These are phyloP conservation scores for Blastosporella zonata DNA, from an alignment of 1,284 basidiomycete species.

Conservation along the genomic window DNA sequence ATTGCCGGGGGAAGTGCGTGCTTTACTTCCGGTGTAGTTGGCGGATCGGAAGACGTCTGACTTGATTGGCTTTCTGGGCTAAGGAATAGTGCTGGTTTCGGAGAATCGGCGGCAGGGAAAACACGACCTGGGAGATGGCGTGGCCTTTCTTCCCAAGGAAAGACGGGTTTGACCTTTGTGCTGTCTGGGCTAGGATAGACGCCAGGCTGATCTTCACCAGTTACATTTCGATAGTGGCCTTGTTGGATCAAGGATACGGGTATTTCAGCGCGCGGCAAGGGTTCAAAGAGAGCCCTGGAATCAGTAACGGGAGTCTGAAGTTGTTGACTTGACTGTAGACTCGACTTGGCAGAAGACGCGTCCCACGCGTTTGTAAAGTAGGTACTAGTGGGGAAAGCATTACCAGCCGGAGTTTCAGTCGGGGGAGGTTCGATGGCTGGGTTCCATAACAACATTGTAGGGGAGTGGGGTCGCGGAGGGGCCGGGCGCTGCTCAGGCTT, in stretches of 20 bases:
- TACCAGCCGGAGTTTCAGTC: conserved; percentile 46
- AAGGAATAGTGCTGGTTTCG: conserved; percentile 51
- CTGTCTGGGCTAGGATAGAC: conserved; percentile 62
- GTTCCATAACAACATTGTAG: conserved; percentile 66
- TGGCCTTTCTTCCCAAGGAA: conserved; percentile 87
- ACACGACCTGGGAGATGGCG: conserved; percentile 66
- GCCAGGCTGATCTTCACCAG: conserved; percentile 38
- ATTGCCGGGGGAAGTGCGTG: conserved; percentile 24
- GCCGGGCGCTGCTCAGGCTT: conserved; percentile 20
- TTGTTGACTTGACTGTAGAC: conserved; percentile 32
- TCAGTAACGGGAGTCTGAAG: conserved; percentile 30
- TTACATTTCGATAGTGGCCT: conserved; percentile 63
- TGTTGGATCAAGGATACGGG: conserved; percentile 58
- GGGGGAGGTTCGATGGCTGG: conserved; percentile 73
- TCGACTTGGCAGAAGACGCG: conserved; percentile 39
- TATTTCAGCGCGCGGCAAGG: conserved; percentile 54
- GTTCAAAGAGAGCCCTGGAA: conserved; percentile 53
- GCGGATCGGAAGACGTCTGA: conserved; percentile 29
- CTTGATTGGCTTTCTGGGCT: conserved; percentile 35
- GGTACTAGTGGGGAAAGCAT: conserved; percentile 60
- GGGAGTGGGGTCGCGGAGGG: conserved; percentile 49
- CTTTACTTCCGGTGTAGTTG: conserved; percentile 33
- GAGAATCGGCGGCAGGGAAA: conserved; percentile 70
- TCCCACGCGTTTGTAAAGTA: conserved; percentile 80
- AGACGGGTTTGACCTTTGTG: conserved; percentile 74